These are phyloP conservation scores for Endoconidiophora laricicola DNA, from an alignment of 2,329 filamentous ascomycete species.

Conservation along the genomic window DNA sequence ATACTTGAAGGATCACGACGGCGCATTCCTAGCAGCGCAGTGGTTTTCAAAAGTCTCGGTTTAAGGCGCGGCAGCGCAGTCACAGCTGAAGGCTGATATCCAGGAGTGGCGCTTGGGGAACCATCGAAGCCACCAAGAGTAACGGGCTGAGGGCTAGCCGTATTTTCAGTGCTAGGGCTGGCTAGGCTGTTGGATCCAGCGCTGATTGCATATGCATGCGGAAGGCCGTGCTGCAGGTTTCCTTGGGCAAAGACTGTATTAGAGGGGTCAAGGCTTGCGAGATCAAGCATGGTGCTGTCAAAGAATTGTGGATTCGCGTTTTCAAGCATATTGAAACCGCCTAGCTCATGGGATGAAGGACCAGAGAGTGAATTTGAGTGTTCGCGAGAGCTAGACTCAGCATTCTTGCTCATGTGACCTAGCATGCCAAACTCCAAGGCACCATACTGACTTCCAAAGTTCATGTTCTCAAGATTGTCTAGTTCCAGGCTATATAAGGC, in stretches of 20 bases:
- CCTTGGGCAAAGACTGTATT: constrained; percentile 35
- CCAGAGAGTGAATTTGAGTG: constrained; percentile 41
- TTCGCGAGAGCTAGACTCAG: constrained; percentile 13
- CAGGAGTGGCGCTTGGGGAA: constrained; percentile 21
- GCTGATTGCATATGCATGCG: constrained; percentile 48
- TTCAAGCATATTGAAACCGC: no score
- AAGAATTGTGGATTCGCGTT: constrained; percentile 19
- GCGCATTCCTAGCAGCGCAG: constrained; percentile 36
- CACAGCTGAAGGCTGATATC: constrained; percentile 20
- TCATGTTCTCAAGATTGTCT: constrained; percentile 54
- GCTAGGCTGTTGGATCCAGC: constrained; percentile 44
- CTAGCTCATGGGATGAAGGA: neutral
- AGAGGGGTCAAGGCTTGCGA: constrained; percentile 33
- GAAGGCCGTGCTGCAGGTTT: constrained; percentile 44
- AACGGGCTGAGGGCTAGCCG: constrained; percentile 40
- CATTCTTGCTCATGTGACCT: constrained; percentile 60
- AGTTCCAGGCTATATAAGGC: constrained; percentile 92
- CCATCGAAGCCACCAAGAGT: constrained; percentile 32
- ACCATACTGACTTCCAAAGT: constrained; percentile 87
- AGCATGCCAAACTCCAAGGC: constrained; percentile 93
- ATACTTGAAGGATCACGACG: constrained; percentile 64
- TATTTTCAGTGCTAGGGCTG: constrained; percentile 48
- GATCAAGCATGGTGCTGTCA: constrained; percentile 35
- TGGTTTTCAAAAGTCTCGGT: constrained; percentile 19
- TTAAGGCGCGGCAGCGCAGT: constrained; percentile 25